Base-by-base conservation (phyloP, 495 filamentous ascomycete genomes). In the Daldinia childiae region DNA sequence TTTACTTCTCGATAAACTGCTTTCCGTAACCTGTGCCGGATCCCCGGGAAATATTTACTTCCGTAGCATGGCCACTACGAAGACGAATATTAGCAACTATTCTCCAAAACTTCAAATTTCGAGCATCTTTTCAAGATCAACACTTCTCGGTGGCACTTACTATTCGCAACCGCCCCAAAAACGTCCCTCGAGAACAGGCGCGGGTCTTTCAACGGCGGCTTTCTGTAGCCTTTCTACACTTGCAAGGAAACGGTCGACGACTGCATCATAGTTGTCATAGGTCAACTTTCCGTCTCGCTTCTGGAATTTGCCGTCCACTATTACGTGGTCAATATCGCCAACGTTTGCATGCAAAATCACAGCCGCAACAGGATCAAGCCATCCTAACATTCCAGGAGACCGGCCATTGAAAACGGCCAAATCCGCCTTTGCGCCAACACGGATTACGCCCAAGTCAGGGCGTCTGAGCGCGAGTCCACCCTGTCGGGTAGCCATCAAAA, bases 311-410 rank as follows among this genome's bases (percentile, higher is more conserved):
- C 84, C 84, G 69, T 83, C 82, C 1, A 86, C 82, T 30, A 86
- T 63, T 11, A 87, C 84, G 38, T 79, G 73, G 39, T 81, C 73
- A 27, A 87, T 73, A 64, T 87, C 84, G 1, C 80, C 83, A 9
- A 83, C 78, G 36, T 77, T 82, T 1, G 82, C 78, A 59, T 87
- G 85, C 58, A 87, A 68, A 3, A 87, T 77, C 9, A 87, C 77
- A 0, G 85, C 85, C 11, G 85, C 83, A 30, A 87, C 81, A 4
- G 85, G 83, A 62, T 87, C 85, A 21, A 54, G 69, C 80, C 82
- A 84, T 1, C 83, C 84, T 4, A 87, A 70, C 81, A 87, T 74
- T 4, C 69, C 68, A 5, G 85, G 84, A 2, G 80, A 66, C 0
- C 71, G 75, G 14, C 82, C 84, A 59, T 85, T 75, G 75, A 84